Evolutionary conservation across 1,139 yeast genomes (phyloP), one percentile per base, ranked within the genome.

Genomic region (Saccharomyces hybrid): DNA sequence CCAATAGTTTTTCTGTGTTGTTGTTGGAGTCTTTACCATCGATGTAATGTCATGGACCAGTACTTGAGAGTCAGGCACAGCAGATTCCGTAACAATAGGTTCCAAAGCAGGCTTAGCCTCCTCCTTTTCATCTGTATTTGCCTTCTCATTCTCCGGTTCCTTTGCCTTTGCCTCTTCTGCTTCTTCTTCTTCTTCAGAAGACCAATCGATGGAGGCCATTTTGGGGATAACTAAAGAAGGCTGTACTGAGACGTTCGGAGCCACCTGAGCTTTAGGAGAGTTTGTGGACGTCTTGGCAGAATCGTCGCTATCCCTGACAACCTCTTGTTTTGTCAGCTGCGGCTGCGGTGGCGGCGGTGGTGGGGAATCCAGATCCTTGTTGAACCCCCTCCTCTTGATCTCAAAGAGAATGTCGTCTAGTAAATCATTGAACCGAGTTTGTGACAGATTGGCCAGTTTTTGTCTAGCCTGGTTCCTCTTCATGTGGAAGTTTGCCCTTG

Each of bases 401-500:
- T 95, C 99, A 68, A 75, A 88, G 50, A 87, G 76, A 49, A 93
- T 91, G 70, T 95, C 99, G 55, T 88, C 84, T 11, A 90, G 96
- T 67, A 95, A 79, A 69, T 93, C 99, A 65, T 85, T 85, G 72
- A 93, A 93, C 57, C 98, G 74, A 9, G 84, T 73, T 55, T 85
- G 84, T 0, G 96, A 95, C 58, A 95, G 78, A 48, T 89, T 82
- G 2, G 97, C 87, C 61, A 95, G 78, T 71, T 91, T 93, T 68
- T 88, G 91, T 63, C 99, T 80, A 2, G 99, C 99, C 71, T 90
- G 96, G 70, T 95, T 95, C 66, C 99, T 79, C 68, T 90, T 91
- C 38, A 96, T 95, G 69, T 95, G 99, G 72, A 89, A 89, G 3
- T 78, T 74, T n/a, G 81, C 77, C 67, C 80, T 80, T 4, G 95